Conservation (phyloP, 768 basidiomycete species). For the Hysterangium stoloniferum region DNA sequence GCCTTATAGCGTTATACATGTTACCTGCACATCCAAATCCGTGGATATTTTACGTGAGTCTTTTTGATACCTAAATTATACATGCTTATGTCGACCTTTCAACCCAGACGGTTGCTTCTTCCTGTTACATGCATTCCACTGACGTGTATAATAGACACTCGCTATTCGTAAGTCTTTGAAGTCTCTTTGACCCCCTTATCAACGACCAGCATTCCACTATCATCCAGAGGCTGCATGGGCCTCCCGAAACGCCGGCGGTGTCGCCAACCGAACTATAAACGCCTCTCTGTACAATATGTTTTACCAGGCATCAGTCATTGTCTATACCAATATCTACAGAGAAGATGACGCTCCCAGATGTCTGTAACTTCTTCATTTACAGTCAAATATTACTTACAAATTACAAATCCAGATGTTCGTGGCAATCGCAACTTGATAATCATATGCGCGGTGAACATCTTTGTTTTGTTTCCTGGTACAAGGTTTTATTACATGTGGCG, state of each 20-base stretch:
- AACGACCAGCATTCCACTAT: constrained; percentile 18
- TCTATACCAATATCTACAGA: constrained; percentile 50
- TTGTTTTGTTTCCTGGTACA: no score
- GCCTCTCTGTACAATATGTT: constrained; percentile 57
- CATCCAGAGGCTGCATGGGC: constrained; percentile 50
- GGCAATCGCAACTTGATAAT: no score
- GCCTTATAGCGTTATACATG: constrained; percentile 47
- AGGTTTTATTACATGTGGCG: no score
- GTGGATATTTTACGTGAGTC: constrained; percentile 45
- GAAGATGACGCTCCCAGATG: constrained; percentile 50
- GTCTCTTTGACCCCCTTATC: neutral
- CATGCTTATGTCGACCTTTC: neutral
- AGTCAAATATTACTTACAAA: no score
- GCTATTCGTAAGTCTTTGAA: constrained; percentile 28
- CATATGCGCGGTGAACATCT: no score
- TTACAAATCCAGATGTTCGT: no score
- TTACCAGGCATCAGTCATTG: constrained; percentile 35
- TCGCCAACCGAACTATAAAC: constrained; percentile 52
- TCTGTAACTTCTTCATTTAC: constrained; percentile 19
- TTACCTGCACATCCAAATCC: constrained; percentile 41
- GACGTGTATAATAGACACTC: constrained; percentile 29
- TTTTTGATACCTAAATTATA: neutral
- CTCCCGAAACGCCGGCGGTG: constrained; percentile 51
- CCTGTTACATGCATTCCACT: constrained; percentile 36
- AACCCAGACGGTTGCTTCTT: constrained; percentile 32